Base-by-base conservation (phyloP, 2,329 filamentous ascomycete genomes). In the Chaetomium sp. region DNA sequence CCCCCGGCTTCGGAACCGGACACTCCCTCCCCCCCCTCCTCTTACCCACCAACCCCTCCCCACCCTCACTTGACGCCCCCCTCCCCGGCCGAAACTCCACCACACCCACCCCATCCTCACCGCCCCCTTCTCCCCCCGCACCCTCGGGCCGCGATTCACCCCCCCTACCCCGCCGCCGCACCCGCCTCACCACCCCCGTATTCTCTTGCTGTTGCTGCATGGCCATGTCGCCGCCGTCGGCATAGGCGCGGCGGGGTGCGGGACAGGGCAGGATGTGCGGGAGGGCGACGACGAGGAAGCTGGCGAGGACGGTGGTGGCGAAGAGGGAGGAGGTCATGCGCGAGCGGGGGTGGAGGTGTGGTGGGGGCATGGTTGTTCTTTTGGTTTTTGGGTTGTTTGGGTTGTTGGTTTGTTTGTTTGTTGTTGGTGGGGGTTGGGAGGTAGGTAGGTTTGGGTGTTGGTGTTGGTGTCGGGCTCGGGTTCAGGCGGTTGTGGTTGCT, bases 281-380 rank as follows among this genome's bases (percentile, higher is more conserved):
- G 53, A 97, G 82, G 33, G 87, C 92, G 60, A 99, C 95, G 67
- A 99, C 93, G 68, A 97, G 85, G 77, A 99, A 97, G 71, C 91
- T 95, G 35, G 93, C 88, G 68, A 91, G 84, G 62, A 98, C 85
- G 1, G 94, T 98, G n/a, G 90, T 92, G 58, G 92, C 93, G 81
- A 99, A 99, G 66, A 99, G 89, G 54, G 93, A 95, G 63, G 91
- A 93, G 72, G 95, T 99, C 81, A 92, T 91, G 73, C 92, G 89
- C 71, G 94, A 98, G 77, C 93, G 89, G 38, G 95, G 95, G 78
- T 99, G 95, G 50, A 99, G 88, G 79, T 94, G 90, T 70, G 92
- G 90, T 67, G 92, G 91, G 73, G 92, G 88, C 91, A 95, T 95
- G 75, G 95, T 75, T 8, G 50, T 5, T n/a, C 54, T n/a, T 27